Conservation (phyloP, 345 rosid genomes). For the Triadica sebifera region DNA sequence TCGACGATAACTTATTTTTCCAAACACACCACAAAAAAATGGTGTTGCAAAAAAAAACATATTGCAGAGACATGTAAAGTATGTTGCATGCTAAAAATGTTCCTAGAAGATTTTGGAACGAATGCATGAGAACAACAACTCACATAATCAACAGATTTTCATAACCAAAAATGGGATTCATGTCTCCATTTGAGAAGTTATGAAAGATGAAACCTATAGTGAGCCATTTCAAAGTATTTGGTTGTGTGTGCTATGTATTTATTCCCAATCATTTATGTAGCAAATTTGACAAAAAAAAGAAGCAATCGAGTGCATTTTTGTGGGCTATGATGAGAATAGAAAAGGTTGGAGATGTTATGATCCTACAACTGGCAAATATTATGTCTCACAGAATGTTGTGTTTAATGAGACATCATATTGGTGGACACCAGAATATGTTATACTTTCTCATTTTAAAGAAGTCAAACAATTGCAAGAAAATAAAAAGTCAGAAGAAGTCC, state of each 20-base stretch:
- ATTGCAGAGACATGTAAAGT: not conserved
- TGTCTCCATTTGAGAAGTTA: not conserved
- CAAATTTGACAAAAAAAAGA: constrained; percentile 7
- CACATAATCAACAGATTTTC: not conserved
- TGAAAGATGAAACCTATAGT: not conserved
- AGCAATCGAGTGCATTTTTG: not conserved
- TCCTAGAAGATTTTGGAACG: not conserved
- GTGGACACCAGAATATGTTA: not conserved
- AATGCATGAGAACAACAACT: not conserved
- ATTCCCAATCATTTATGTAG: not conserved
- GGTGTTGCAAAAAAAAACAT: not conserved
- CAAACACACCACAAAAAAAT: not conserved
- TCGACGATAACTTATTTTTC: not conserved
- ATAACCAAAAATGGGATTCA: not conserved
- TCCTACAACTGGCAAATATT: not conserved
- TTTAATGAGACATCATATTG: not conserved
- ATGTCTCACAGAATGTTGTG: not conserved
- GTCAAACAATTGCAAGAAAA: too few species aligned
- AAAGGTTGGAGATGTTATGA: constrained; percentile 15
- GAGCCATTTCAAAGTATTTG: not conserved
- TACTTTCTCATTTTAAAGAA: too few species aligned
- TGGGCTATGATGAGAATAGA: not conserved
- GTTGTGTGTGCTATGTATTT: not conserved
- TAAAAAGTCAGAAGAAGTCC: too few species aligned
- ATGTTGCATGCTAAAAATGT: not conserved